Conservation (phyloP, 1,284 basidiomycete genomes). For the Mrakiaceae sp. region DNA sequence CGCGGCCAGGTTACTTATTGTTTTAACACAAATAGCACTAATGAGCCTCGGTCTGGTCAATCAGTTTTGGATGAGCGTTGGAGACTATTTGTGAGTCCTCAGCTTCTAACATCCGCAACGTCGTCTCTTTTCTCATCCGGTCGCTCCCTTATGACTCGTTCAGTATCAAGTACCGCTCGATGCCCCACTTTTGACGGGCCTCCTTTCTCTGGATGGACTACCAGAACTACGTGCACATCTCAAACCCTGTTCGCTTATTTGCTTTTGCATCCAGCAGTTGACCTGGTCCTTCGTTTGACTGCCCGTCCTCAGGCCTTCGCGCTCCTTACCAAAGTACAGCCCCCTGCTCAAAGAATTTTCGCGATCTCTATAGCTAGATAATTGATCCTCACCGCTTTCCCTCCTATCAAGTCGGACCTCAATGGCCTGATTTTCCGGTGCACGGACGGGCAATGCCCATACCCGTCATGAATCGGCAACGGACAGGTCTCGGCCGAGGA, state of each 20-base stretch:
- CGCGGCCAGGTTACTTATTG: too few species aligned
- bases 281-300: background rate
- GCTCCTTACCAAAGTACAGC: too few species aligned
- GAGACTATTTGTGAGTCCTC: slow-evolving; percentile 29
- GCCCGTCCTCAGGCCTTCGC: too few species aligned
- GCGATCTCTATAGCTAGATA: too few species aligned
- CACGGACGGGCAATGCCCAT: slow-evolving; percentile 26
- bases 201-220: slow-evolving; percentile 48
- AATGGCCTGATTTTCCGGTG: slow-evolving; percentile 42
- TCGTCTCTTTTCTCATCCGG: background rate
- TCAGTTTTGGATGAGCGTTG: slow-evolving; percentile 51
- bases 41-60: too few species aligned
- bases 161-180: slow-evolving; percentile 42
- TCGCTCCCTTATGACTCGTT: slow-evolving; percentile 19
- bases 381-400: too few species aligned
- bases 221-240: slow-evolving; percentile 42
- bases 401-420: slow-evolving; percentile 36
- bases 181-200: slow-evolving; percentile 50
- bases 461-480: slow-evolving; percentile 28
- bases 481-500: slow-evolving; percentile 29
- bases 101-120: background rate
- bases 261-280: slow-evolving; percentile 34
- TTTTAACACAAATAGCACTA: too few species aligned
- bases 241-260: too few species aligned
- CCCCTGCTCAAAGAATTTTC: too few species aligned